phyloP scores from a whole-genome alignment of 768 basidiomycete species.

The Calocybe cyanea region DNA sequence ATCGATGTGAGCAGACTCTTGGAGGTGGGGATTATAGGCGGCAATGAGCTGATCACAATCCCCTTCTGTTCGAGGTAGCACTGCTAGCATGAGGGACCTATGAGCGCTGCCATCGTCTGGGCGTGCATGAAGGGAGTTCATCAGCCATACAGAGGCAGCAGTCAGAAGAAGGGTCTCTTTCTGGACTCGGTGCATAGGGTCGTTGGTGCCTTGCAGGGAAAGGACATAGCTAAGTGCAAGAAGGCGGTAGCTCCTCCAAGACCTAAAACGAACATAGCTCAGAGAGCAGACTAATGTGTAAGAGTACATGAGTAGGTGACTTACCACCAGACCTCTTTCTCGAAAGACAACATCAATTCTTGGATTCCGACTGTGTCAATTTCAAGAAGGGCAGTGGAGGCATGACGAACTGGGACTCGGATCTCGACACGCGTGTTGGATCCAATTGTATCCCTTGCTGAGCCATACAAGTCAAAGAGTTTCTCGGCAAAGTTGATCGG shows the following conservation, averaged over 20 bases:
- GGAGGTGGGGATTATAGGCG: constrained; percentile 1
- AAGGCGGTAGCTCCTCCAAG: constrained; percentile 4
- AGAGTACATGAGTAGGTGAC: background rate
- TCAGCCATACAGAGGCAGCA: constrained; percentile 12
- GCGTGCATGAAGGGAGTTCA: constrained; percentile 16
- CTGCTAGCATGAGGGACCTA: constrained; percentile 11
- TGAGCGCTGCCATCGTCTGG: constrained; percentile 13
- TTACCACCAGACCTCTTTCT: constrained; percentile 10
- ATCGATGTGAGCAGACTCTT: background rate
- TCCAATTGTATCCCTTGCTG: background rate
- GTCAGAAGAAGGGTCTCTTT: constrained; percentile 9
- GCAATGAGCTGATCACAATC: background rate
- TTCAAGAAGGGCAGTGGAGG: background rate
- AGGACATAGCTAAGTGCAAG: background rate
- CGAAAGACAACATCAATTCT: constrained; percentile 5
- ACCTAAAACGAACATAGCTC: background rate
- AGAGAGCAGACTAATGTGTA: too few relatives aligned
- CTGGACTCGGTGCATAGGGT: background rate
- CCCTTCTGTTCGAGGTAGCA: constrained; percentile 9
- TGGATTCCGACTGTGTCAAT: background rate
- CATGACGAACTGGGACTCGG: constrained; percentile 1
- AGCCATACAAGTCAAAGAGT: too few relatives aligned
- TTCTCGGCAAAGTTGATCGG: background rate
- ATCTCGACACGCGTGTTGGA: constrained; percentile 15
- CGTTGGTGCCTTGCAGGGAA: constrained; percentile 1